Base-by-base conservation (phyloP, 768 basidiomycete species). In the Dictyophora rubrovolvata region DNA sequence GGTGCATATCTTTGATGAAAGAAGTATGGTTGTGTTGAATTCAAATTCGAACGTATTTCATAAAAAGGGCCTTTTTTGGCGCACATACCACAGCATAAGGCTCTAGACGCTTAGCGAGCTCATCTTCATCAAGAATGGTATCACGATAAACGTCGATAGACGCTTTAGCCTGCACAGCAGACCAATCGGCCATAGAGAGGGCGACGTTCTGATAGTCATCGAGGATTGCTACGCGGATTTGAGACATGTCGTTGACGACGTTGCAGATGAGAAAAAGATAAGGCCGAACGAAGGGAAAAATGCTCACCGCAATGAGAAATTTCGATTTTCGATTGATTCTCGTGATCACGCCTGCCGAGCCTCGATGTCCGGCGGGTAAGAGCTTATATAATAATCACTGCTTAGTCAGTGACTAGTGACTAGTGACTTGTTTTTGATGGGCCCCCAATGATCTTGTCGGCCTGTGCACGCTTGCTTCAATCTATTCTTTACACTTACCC, bases 191-290 rank as follows among this genome's bases (percentile, higher is more conserved):
- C 54, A 67, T 71, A 2, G 69, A 74, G n/a, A 79, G 69, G 11
- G 80, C 78, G 21, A 79, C 77, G 18, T 71, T 65, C 62, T 82
- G 79, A 65, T 84, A 84, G 67, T 85, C 83, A 65, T 86, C 83
- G 20, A 84, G 75, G 61, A 86, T 79, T 5, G 79, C 79, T 48
- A 83, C 71, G 21, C 75, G 76, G 53, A 71, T 18, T 1, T 20
- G 18, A 17, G 56, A 18, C 56, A 56, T 56, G 55, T 28, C 28
- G 28, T 28, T 7, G 42, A 42, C 42, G n/a, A 2, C 12, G 42
- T 12, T 42, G 42, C 2, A 42, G 42, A 42, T 42, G n/a, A 42
- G n/a, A 42, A 42, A 42, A n/a, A 42, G 42, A 42, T 42, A n/a
- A 14, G 42, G 12, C 14, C 14, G 42, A 42, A n/a, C 10, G 42